Conservation (phyloP, 805 yeast genomes). For the Wickerhamomyces rabaulensis region DNA sequence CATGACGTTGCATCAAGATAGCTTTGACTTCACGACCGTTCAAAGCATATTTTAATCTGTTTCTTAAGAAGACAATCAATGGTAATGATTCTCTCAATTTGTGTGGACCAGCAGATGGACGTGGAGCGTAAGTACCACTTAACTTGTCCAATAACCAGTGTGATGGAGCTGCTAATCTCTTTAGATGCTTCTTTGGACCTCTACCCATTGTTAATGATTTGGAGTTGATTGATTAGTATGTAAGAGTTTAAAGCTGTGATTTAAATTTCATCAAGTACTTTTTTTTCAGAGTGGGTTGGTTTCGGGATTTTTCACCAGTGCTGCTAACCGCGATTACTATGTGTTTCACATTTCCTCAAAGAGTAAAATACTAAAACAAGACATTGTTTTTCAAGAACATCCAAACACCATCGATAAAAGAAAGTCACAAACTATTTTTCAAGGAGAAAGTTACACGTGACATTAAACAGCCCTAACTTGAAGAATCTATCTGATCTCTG, state of each 20-base stretch:
- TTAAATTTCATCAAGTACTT: background rate
- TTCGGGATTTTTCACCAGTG: background rate
- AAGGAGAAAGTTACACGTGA: background rate
- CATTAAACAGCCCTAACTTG: background rate
- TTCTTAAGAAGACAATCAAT: conserved; percentile 92
- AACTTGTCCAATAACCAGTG: conserved; percentile 99
- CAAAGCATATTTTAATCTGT: conserved; percentile 97
- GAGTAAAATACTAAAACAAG: background rate
- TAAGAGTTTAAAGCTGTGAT: background rate
- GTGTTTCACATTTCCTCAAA: background rate
- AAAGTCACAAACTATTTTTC: background rate
- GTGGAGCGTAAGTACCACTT: conserved; percentile 99
- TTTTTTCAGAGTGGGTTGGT: background rate
- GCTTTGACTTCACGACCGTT: conserved; percentile 99
- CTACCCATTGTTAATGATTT: conserved; percentile 15
- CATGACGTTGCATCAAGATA: conserved; percentile 96
- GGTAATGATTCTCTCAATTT: conserved; percentile 98
- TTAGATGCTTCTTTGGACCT: conserved; percentile 85
- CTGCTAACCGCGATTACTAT: background rate
- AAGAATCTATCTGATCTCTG: too few species aligned
- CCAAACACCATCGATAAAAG: background rate
- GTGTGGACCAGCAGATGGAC: conserved; percentile 99
- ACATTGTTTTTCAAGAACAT: background rate
- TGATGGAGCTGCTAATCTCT: conserved; percentile 99
- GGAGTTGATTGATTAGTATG: background rate